phyloP scores from a whole-genome alignment of 2,329 filamentous ascomycete genomes.

The Ceratocystis diversiconidia region DNA sequence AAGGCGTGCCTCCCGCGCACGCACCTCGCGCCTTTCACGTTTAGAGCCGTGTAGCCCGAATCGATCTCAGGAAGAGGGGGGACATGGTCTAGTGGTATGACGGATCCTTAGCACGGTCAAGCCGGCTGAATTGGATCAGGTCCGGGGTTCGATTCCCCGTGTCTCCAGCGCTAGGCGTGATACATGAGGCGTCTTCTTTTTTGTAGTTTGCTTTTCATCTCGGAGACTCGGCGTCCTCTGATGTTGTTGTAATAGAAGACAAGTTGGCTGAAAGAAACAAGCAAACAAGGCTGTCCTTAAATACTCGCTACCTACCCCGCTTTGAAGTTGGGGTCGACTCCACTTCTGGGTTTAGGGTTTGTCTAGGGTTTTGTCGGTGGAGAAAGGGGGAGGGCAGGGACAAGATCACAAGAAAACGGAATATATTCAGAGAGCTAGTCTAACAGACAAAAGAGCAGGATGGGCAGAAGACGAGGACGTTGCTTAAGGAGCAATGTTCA shows the following conservation, averaged over 20 bases:
- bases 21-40: background rate
- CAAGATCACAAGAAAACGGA: no score
- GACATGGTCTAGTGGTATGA: slow-evolving; percentile 18
- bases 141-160: slow-evolving; percentile 19
- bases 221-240: background rate
- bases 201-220: background rate
- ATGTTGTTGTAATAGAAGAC: slow-evolving; percentile 2
- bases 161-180: slow-evolving; percentile 8
- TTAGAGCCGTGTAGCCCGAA: background rate
- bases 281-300: background rate
- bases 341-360: no score
- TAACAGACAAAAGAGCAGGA: no score
- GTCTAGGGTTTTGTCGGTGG: no score
- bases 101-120: slow-evolving; percentile 18
- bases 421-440: no score
- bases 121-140: slow-evolving; percentile 15
- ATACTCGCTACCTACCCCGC: background rate
- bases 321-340: no score
- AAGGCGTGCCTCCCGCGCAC: no score
- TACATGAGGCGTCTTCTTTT: background rate
- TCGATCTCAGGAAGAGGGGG: background rate
- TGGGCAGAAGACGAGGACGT: no score
- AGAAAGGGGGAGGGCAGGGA: no score
- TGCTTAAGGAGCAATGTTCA: no score
- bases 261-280: background rate